Percentiles rank a stretch among this genome's conserved stretches.
phyloP scores from a whole-genome alignment of 2,329 filamentous ascomycete species.

The Penicillium sp. region DNA sequence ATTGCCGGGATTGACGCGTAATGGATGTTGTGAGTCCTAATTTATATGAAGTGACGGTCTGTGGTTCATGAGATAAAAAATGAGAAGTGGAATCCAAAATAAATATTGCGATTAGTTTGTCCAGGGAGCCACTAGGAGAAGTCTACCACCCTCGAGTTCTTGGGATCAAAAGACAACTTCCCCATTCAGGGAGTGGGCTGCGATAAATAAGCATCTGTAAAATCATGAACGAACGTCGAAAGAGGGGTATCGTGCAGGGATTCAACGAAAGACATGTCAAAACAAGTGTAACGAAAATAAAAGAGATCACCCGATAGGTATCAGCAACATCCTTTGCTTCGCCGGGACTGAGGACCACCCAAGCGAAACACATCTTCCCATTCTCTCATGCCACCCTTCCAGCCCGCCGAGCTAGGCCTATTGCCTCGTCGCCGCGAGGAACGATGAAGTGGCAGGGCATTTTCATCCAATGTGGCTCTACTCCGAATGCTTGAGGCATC shows the following conservation, averaged over 20 bases:
- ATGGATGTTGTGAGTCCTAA: not conserved
- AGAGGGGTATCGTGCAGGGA: conserved; percentile 27
- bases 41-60: conserved; percentile 2
- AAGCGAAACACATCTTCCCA: conserved; percentile 54
- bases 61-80: not conserved
- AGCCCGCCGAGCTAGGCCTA: conserved; percentile 24
- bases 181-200: not conserved
- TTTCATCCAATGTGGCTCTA: conserved; percentile 44
- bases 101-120: not conserved
- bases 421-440: conserved; percentile 30
- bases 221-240: conserved; percentile 16
- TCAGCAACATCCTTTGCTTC: conserved; percentile 45
- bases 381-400: conserved; percentile 44
- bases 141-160: not conserved
- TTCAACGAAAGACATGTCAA: conserved; percentile 18
- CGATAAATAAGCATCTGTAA: not conserved
- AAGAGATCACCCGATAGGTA: not conserved
- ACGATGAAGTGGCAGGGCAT: conserved; percentile 35
- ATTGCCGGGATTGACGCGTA: conserved; percentile 40
- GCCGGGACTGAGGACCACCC: conserved; percentile 35
- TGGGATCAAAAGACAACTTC: not conserved
- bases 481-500: conserved; percentile 48
- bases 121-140: not conserved
- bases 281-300: conserved; percentile 1
- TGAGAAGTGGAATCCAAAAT: not conserved